Base-by-base conservation (phyloP, 306 rosid genomes). In the Cyclanthera cordifolia region DNA sequence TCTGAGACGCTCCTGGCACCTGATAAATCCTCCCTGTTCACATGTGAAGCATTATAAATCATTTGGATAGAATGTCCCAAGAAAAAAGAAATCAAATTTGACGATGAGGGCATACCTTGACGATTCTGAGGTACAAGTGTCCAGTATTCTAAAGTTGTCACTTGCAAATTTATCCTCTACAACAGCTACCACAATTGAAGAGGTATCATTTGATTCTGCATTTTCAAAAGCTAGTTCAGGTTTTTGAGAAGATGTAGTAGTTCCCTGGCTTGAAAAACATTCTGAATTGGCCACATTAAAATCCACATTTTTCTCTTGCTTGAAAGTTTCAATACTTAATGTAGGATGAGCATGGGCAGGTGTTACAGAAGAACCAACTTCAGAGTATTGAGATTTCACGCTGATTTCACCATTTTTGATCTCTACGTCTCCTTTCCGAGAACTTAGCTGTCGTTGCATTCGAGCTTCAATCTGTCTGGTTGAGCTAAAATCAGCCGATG, bases 401-500 rank as follows among this genome's bases (percentile, higher is more conserved):
- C 63, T 74, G 41, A 72, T 60, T 65, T 86, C 96, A 75, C 76
- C 52, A 67, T 77, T 78, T 53, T 77, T 47, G 47, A 58, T 71
- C 71, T 80, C 90, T 57, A 51, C 41, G 2, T 87, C 87, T 23
- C 65, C 75, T 75, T 80, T 86, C 81, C 76, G 78, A 72, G 79
- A 57, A 67, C 90, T 86, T 30, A 82, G 78, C 76, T 85, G 96
- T 52, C 90, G 77, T 61, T 78, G 94, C 53, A 80, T 80, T 67
- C 80, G 83, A 43, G 55, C 75, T 41, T 86, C 96, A 0, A 82
- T 73, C 67, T 78, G 88, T 71, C 90, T 78, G 56, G 79, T 64
- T 51, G 86, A 77, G 75, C 82, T 78, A 47, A 83, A 85, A 79
- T 89, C 96, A 80, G 78, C 64, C 4, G 96, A 89, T 27, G 90